A percentile compares a stretch with the other conserved stretches of the same genome.
Evolutionary conservation across 768 basidiomycete genomes (phyloP).

Genomic region (Tephrocybe sp.): DNA sequence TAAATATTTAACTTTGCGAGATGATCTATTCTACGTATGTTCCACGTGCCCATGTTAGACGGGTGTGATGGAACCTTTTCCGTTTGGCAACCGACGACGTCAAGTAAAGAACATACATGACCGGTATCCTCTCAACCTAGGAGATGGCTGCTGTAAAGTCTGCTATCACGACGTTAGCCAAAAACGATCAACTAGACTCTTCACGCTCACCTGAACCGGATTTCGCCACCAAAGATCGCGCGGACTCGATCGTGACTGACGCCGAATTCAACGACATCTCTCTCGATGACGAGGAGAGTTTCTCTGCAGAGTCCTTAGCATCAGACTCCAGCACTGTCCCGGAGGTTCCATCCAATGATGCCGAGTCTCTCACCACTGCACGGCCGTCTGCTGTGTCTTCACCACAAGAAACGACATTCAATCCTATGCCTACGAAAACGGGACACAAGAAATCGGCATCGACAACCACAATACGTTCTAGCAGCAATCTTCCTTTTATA

Average conservation of each 20-base stretch:
- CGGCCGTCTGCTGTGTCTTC: constrained; percentile 7
- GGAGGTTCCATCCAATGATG: constrained; percentile 4
- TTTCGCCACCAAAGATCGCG: constrained; percentile 25
- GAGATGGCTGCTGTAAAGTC: constrained; percentile 19
- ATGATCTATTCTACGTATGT: not conserved
- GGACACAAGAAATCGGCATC: constrained; percentile 67
- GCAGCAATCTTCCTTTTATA: constrained; percentile 50
- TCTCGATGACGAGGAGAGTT: constrained; percentile 42
- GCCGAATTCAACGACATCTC: constrained; percentile 68
- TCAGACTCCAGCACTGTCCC: constrained; percentile 15
- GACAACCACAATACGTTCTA: constrained; percentile 52
- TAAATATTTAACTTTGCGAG: constrained; percentile 2
- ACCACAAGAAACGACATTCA: constrained; percentile 14
- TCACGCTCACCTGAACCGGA: constrained; percentile 47
- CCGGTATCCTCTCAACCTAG: constrained; percentile 7
- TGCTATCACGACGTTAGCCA: constrained; percentile 2
- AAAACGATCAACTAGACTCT: constrained; percentile 37
- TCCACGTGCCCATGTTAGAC: constrained; percentile 8
- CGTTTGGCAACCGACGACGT: constrained; percentile 10
- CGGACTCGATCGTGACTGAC: constrained; percentile 42
- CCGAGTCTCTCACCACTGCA: constrained; percentile 14
- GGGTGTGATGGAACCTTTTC: constrained; percentile 11
- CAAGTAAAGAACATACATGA: constrained; percentile 11
- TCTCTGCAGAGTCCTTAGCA: constrained; percentile 36
- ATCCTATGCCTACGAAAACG: constrained; percentile 18